phyloP scores from a whole-genome alignment of 495 filamentous ascomycete species.

The Penicillium daleae region DNA sequence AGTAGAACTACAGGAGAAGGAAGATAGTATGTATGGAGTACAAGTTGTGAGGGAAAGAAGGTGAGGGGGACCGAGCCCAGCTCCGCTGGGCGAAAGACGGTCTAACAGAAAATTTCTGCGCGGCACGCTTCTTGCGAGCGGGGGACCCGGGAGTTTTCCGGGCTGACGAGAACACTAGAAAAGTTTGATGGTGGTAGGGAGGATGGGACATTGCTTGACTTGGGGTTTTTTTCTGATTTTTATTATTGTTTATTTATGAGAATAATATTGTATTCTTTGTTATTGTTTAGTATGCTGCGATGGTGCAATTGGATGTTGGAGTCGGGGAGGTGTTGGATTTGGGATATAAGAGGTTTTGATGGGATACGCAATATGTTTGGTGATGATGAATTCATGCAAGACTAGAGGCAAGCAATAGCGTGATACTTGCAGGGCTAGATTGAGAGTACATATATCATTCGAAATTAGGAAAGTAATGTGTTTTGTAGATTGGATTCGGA shows the following conservation, averaged over 20 bases:
- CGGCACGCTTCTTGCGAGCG: conserved; percentile 3
- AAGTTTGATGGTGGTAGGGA: conserved; percentile 1
- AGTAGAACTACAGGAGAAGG: neutral
- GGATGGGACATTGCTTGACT: neutral
- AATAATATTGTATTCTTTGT: neutral
- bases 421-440: neutral
- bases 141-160: conserved; percentile 9
- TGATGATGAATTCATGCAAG: conserved; percentile 1
- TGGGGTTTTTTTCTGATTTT: neutral
- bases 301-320: conserved; percentile 2
- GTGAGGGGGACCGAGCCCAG: neutral
- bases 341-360: neutral
- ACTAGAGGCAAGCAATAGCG: neutral
- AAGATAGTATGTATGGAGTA: too few relatives aligned
- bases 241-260: neutral
- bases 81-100: neutral
- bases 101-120: conserved; percentile 34
- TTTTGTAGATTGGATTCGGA: neutral
- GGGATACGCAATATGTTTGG: neutral
- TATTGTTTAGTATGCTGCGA: neutral
- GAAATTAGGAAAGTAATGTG: neutral
- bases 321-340: neutral
- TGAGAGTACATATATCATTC: neutral
- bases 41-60: neutral
- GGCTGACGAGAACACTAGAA: neutral